Base-by-base conservation (phyloP, 768 basidiomycete species). In the Boletus vermiculosoides region DNA sequence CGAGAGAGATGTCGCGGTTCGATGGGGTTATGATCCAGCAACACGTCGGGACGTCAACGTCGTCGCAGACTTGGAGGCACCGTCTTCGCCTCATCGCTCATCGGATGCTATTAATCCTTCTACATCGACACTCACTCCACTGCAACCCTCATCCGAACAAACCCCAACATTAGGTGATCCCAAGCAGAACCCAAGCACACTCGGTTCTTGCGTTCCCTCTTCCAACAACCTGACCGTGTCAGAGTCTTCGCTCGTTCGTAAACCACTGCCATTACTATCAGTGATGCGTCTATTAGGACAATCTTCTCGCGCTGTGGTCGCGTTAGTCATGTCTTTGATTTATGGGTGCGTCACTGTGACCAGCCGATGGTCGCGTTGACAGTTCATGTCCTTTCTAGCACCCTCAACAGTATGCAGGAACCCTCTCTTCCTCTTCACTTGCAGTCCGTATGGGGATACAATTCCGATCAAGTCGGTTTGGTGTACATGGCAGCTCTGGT, bases 401-500 rank as follows among this genome's bases (percentile, higher is more conserved):
- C 83, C 15, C 68, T 80, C 1, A 78, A 74, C 50, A 80, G 74
- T 36, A 75, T 75, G 49, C 77, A 78, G 61, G 86, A 86, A 50
- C 83, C 86, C 16, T 74, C 83, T 7, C 70, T 87, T 37, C 83
- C 85, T 1, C 67, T 86, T 28, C 82, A 81, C 57, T 65, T 86
- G 36, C 78, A 82, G 58, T 64, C 64, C 12, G 58, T 78, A 8
- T 87, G 83, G 80, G 68, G 69, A 5, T 75, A 81, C 40, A 59
- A 76, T 52, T 76, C 84, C 0, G 67, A n/a, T 68, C 72, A 57
- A 66, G 83, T 88, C 11, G 89, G 89, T 9, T 62, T 90, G n/a
- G 78, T 88, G 16, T 86, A 85, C 66, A 72, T 90, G 55, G 87
- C 83, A 9, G 78, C 80, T 10, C 80, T 86, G 25, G 70, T 87